Percentiles rank a stretch among this genome's conserved stretches.
Conservation (phyloP, 108 stramenopile genomes). For the Fistulifera pelliculosa region DNA sequence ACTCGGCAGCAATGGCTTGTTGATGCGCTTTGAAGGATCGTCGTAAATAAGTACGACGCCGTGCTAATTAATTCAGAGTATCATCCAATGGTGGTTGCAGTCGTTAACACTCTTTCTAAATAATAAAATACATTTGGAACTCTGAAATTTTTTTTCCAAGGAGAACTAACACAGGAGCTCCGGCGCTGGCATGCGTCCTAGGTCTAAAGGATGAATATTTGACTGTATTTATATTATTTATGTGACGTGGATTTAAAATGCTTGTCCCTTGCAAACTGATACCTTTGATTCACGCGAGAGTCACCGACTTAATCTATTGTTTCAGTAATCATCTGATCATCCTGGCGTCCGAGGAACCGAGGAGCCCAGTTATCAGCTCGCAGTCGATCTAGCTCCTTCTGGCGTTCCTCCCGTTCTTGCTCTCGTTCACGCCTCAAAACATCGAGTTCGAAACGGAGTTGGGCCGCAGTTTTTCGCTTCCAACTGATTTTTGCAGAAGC, state of each 20-base stretch:
- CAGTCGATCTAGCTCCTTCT: not conserved
- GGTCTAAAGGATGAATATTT: too few relatives aligned
- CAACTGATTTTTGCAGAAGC: constrained; percentile 38
- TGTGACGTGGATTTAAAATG: too few relatives aligned
- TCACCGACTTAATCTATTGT: constrained; percentile 3
- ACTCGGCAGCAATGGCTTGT: constrained; percentile 86
- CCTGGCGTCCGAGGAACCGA: not conserved
- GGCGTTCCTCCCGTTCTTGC: constrained; percentile 1
- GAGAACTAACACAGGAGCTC: too few relatives aligned
- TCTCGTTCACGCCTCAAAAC: constrained; percentile 25
- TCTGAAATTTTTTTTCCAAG: too few relatives aligned
- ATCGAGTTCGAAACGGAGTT: constrained; percentile 23
- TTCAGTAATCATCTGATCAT: not conserved
- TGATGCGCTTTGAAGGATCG: constrained; percentile 76
- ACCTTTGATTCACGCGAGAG: too few relatives aligned
- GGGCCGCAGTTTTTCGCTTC: constrained; percentile 24
- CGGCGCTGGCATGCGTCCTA: too few relatives aligned
- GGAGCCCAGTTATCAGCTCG: not conserved
- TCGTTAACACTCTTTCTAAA: too few relatives aligned
- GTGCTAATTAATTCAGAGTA: not conserved
- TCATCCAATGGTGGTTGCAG: too few relatives aligned
- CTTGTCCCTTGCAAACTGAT: too few relatives aligned
- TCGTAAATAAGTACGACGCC: not conserved
- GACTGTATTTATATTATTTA: too few relatives aligned
- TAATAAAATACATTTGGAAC: too few relatives aligned